A percentile compares a stretch with the other conserved stretches of the same genome.
phyloP scores from a whole-genome alignment of 116 monocot genomes.

The Posidonia oceanica region DNA sequence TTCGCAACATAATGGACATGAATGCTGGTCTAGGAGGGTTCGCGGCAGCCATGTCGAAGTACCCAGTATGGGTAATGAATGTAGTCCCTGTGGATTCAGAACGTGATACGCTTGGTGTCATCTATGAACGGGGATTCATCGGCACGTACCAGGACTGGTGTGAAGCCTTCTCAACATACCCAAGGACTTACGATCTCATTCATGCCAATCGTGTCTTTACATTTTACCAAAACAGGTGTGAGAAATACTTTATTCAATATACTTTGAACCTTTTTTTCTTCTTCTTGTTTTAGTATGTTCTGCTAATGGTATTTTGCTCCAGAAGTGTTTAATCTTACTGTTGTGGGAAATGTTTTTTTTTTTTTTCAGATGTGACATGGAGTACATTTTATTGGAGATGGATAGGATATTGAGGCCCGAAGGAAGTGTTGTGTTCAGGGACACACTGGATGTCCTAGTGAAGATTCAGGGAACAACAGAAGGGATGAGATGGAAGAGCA shows the following conservation, averaged over 20 bases:
- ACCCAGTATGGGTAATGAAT: conserved; percentile 82
- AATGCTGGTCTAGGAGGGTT: conserved; percentile 54
- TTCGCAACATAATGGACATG: conserved; percentile 79
- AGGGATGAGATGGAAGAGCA: conserved; percentile 10
- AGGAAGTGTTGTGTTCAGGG: conserved; percentile 58
- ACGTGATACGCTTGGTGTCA: conserved; percentile 45
- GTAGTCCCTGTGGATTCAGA: conserved; percentile 26
- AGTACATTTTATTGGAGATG: conserved; percentile 48
- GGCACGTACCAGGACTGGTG: conserved; percentile 88
- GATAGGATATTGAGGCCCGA: conserved; percentile 60
- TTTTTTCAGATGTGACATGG: conserved; percentile 19
- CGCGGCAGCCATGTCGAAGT: conserved; percentile 38
- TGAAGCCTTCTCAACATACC: conserved; percentile 77
- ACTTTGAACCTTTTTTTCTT: not conserved
- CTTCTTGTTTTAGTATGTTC: not conserved
- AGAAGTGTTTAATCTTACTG: not conserved
- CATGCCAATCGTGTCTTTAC: conserved; percentile 52
- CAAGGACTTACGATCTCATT: conserved; percentile 71
- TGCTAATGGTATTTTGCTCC: not conserved
- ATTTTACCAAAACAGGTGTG: conserved; percentile 57
- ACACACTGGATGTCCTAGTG: conserved; percentile 43
- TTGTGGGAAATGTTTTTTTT: not conserved
- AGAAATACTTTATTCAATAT: no score
- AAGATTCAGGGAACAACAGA: conserved; percentile 21
- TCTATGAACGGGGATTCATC: conserved; percentile 75